Percentiles rank a stretch among this genome's conserved stretches.
Conservation (phyloP, 129 eudicot species). For the Flaveria linearis region DNA sequence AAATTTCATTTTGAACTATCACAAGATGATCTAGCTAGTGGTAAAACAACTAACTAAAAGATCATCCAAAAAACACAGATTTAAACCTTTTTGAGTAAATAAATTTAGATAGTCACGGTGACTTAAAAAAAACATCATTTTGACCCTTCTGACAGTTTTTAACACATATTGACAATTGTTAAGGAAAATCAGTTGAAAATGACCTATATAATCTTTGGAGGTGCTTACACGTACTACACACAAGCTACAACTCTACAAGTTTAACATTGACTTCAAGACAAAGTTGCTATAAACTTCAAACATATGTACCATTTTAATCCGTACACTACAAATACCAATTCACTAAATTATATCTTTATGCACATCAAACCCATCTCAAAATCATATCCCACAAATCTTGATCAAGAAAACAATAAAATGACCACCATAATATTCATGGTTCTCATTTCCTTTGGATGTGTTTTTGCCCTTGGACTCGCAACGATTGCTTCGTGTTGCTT, state of each 20-base stretch:
- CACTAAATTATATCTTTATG: neutral
- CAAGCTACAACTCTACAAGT: slow-evolving; percentile 12
- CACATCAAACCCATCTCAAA: slow-evolving; percentile 35
- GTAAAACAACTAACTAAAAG: no score
- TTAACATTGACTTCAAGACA: slow-evolving; percentile 61
- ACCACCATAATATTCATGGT: slow-evolving; percentile 51
- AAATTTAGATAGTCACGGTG: no score
- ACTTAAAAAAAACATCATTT: no score
- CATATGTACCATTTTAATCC: slow-evolving; percentile 38
- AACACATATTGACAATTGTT: neutral
- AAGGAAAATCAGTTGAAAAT: neutral
- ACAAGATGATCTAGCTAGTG: no score
- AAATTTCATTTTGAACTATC: no score
- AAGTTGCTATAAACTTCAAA: slow-evolving; percentile 51
- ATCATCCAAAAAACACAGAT: no score
- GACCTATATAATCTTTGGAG: slow-evolving; percentile 18
- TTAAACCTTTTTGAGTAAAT: no score
- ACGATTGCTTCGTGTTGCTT: slow-evolving; percentile 53
- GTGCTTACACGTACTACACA: slow-evolving; percentile 58
- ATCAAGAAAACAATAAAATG: slow-evolving; percentile 15
- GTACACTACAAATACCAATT: slow-evolving; percentile 38
- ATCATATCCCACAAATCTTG: neutral
- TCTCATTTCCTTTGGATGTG: slow-evolving; percentile 52
- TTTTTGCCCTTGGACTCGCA: slow-evolving; percentile 50
- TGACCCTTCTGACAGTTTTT: no score